Percentiles rank a stretch among this genome's conserved stretches.
Evolutionary conservation across 2,329 filamentous ascomycete species (phyloP).

Genomic region (Curvularia verruculosa): DNA sequence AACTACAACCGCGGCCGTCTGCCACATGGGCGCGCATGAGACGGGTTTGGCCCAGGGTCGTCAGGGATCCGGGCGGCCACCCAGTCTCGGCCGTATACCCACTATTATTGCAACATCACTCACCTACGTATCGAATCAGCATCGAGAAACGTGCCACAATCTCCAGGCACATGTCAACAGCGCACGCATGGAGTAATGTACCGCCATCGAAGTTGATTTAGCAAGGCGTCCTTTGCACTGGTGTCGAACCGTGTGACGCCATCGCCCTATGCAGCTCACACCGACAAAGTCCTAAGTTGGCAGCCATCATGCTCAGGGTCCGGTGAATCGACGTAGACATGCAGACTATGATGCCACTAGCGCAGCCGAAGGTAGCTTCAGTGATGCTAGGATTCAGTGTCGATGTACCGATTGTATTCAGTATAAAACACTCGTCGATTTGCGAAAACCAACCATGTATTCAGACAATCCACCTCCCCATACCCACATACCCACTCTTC

Average conservation of each 20-base stretch:
- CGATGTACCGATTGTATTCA: conserved; percentile 6
- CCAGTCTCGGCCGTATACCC: conserved; percentile 24
- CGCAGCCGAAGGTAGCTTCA: conserved; percentile 4
- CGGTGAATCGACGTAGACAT: conserved; percentile 24
- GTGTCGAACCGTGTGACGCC: conserved; percentile 26
- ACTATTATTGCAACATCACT: conserved; percentile 31
- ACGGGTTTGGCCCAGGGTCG: conserved; percentile 18
- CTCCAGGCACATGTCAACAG: conserved; percentile 22
- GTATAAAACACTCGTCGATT: conserved; percentile 30
- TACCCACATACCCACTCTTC: conserved; percentile 33
- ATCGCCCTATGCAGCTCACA: conserved; percentile 21
- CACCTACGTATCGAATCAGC: conserved; percentile 25
- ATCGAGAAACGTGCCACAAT: conserved; percentile 30
- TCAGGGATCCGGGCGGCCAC: conserved; percentile 17
- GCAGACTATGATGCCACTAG: conserved; percentile 18
- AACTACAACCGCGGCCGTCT: conserved; percentile 38
- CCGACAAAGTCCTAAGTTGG: conserved; percentile 20
- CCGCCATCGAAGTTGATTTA: conserved; percentile 12
- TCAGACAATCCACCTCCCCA: conserved; percentile 34
- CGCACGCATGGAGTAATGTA: conserved; percentile 9
- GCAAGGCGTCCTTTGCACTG: conserved; percentile 11
- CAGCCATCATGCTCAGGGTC: conserved; percentile 24
- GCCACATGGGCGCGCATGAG: conserved; percentile 27
- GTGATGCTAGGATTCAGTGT: conserved; percentile 5
- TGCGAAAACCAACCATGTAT: conserved; percentile 24